Percentiles rank a stretch among this genome's conserved stretches.
These are phyloP conservation scores for Boletus pseudo-olivaceus DNA, from an alignment of 768 basidiomycete species.

Conservation along the genomic window DNA sequence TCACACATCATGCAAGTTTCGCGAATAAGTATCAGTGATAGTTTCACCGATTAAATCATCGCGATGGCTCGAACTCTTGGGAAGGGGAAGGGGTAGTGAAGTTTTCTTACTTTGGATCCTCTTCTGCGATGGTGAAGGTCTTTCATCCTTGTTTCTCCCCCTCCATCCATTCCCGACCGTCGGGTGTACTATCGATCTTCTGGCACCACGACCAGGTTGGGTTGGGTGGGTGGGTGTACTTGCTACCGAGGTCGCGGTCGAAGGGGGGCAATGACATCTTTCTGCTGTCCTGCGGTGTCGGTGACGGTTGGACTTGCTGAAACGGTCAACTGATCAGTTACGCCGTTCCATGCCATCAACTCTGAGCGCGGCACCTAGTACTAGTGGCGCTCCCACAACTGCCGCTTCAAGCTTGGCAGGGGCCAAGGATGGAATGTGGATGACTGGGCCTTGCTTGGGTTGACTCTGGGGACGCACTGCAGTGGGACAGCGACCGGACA, in stretches of 20 bases:
- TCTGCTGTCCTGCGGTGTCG: not conserved
- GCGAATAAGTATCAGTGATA: not conserved
- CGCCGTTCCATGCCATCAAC: not conserved
- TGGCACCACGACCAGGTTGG: slow-evolving; percentile 31
- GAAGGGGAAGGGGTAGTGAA: too few relatives aligned
- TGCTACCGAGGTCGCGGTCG: slow-evolving; percentile 6
- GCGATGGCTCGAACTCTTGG: not conserved
- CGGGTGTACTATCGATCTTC: slow-evolving; percentile 19
- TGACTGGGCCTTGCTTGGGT: not conserved
- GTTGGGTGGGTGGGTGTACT: slow-evolving; percentile 31
- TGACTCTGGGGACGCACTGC: not conserved
- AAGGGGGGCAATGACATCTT: slow-evolving; percentile 25
- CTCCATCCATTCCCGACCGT: slow-evolving; percentile 30
- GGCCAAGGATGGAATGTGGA: too few relatives aligned
- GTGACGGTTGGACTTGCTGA: not conserved
- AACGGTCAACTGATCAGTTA: not conserved
- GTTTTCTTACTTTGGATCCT: slow-evolving; percentile 25
- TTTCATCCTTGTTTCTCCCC: slow-evolving; percentile 36
- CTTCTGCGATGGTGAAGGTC: slow-evolving; percentile 23
- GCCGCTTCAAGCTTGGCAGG: not conserved
- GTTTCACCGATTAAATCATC: not conserved
- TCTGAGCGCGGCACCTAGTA: not conserved
- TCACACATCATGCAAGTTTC: not conserved
- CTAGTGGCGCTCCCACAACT: not conserved
- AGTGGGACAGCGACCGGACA: not conserved